These are phyloP conservation scores for Cryphonectria carpinicola DNA, from an alignment of 2,329 filamentous ascomycete genomes.

Conservation along the genomic window DNA sequence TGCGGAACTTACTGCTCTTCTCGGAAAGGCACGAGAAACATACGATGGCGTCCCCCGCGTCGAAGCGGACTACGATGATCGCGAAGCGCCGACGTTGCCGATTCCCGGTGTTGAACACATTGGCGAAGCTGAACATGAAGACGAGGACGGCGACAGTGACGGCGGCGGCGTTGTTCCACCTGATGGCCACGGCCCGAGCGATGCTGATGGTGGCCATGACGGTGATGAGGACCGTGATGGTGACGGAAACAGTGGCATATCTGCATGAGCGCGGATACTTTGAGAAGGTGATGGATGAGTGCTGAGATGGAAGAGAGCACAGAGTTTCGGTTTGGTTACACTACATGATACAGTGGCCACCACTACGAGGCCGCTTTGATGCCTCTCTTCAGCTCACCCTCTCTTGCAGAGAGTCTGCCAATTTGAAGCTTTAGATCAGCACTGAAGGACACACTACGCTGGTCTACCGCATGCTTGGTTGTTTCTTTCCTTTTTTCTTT, in stretches of 20 bases:
- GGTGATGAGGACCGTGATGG: not conserved
- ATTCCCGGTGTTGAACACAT: not conserved
- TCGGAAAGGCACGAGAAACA: not conserved
- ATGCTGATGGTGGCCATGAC: not conserved
- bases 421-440: not conserved
- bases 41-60: not conserved
- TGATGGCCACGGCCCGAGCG: not conserved
- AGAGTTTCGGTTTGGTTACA: not conserved
- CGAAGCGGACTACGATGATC: not conserved
- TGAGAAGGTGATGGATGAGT: not conserved
- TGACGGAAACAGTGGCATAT: not conserved
- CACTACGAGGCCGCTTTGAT: not conserved
- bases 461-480: not conserved
- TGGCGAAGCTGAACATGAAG: not conserved
- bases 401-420: not conserved
- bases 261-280: not conserved
- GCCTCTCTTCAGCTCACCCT: not conserved
- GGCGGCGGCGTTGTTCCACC: not conserved
- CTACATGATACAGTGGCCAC: not conserved
- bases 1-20: not conserved
- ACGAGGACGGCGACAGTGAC: not conserved
- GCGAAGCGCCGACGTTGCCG: not conserved
- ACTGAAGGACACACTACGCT: not conserved
- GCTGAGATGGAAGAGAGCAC: not conserved
- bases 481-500: not conserved